phyloP scores from a whole-genome alignment of 108 stramenopile species.

The Cylindrotheca closterium region DNA sequence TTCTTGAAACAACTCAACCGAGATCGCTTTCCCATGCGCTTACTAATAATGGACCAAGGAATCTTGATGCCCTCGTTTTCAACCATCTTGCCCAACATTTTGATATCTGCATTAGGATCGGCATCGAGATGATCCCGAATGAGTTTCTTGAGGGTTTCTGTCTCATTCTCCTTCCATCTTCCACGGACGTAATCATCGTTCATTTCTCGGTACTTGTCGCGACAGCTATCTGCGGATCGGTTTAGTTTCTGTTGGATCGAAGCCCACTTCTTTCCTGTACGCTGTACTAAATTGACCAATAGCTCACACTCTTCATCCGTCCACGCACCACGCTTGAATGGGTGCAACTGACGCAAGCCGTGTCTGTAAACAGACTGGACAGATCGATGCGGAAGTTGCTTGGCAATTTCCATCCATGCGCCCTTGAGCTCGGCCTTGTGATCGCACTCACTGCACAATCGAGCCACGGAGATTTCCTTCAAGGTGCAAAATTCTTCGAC shows the following conservation, averaged over 20 bases:
- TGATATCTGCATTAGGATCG: conserved; percentile 39
- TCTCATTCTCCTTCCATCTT: conserved; percentile 69
- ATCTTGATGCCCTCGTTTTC: conserved; percentile 47
- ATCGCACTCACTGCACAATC: conserved; percentile 75
- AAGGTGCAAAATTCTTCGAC: conserved; percentile 66
- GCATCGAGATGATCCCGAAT: conserved; percentile 52
- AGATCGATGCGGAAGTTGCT: conserved; percentile 69
- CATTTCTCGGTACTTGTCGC: conserved; percentile 73
- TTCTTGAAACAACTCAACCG: conserved; percentile 70
- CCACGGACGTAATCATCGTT: conserved; percentile 58
- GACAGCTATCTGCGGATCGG: conserved; percentile 64
- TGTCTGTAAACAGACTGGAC: conserved; percentile 80
- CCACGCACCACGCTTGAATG: conserved; percentile 75
- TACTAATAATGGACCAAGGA: conserved; percentile 66
- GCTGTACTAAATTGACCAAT: conserved; percentile 47
- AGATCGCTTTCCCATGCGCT: conserved; percentile 67
- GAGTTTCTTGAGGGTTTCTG: conserved; percentile 43
- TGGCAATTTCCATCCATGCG: conserved; percentile 86
- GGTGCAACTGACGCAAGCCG: conserved; percentile 71
- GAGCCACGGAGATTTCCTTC: conserved; percentile 48
- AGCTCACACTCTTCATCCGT: conserved; percentile 53
- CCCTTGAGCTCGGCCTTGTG: conserved; percentile 75
- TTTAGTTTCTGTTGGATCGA: conserved; percentile 70
- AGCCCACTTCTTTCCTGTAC: conserved; percentile 70
- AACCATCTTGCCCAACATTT: conserved; percentile 57